phyloP scores from a whole-genome alignment of 2,329 filamentous ascomycete species.

The Talaromyces sp. region DNA sequence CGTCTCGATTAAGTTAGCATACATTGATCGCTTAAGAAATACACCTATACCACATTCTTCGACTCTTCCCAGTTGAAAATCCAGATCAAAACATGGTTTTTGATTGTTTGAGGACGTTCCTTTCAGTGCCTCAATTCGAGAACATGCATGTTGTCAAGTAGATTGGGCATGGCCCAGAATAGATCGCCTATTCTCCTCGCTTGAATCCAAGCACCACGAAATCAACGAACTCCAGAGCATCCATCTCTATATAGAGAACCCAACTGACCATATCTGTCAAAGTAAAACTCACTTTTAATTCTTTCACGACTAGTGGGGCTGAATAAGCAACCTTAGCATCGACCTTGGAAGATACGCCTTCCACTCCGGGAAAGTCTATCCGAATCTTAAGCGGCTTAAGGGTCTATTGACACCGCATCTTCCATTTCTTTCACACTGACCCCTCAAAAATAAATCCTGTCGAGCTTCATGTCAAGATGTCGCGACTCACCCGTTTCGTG shows the following conservation, averaged over 20 bases:
- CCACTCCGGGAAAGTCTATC: background rate
- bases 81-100: no score
- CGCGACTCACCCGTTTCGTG: slow-evolving; percentile 36
- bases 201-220: background rate
- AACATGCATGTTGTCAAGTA: no score
- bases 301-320: background rate
- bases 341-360: background rate
- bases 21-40: slow-evolving; percentile 4
- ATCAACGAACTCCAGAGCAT: background rate
- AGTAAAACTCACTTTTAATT: background rate
- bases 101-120: no score
- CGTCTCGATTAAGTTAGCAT: slow-evolving; percentile 2
- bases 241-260: no score
- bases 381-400: background rate
- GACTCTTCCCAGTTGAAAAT: no score
- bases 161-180: no score
- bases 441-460: background rate
- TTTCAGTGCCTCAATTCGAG: no score
- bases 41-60: background rate
- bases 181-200: no score
- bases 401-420: slow-evolving; percentile 1
- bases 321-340: background rate
- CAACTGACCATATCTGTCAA: background rate
- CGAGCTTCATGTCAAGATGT: slow-evolving; percentile 6
- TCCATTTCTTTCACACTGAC: background rate